Base-by-base conservation (phyloP, 305 asterid genomes). In the Plantago coronopus region DNA sequence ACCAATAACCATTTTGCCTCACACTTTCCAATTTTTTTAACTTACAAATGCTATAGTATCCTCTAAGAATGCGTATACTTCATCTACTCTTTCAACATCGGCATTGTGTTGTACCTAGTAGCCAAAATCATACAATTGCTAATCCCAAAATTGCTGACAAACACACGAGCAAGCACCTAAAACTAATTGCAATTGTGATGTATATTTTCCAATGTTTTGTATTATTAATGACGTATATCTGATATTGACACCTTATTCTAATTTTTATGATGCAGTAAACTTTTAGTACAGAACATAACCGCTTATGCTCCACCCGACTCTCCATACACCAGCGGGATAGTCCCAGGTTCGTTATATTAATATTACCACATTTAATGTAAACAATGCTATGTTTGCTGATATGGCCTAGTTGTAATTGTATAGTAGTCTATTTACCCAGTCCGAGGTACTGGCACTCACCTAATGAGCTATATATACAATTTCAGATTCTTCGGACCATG, bases 261-360 rank as follows among this genome's bases (percentile, higher is more conserved):
- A 54, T 48, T 63, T 44, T 27, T 68, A 20, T 64, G 65, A 50
- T 82, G 87, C 97, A 94, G 99, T 70, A 72, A 89, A 65, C 82
- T 94, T 63, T 76, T 94, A 61, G 87, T 94, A 54, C 97, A 94
- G 85, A 94, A 94, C 77, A 81, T 94, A 63, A 87, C 96, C 3
- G 78, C 75, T 61, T 71, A 79, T 64, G 63, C 97, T 43, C 99
- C 97, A 2, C 81, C 91, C 0, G 81, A 76, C 47, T 89, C 99
- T 78, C 99, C 97, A 13, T 25, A 54, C 78, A 94, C 95, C 17
- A 78, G 82, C 34, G 99, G 99, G 48, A 71, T 94, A 7, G 96
- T 94, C 62, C 96, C 99, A 82, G 99, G 99, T 94, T 14, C 6
- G 85, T 73, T 20, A 31, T 61, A 6, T 17, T 11, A 47, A 34